These are phyloP conservation scores for Herpetospermum pedunculosum DNA, from an alignment of 306 rosid genomes.

Conservation along the genomic window DNA sequence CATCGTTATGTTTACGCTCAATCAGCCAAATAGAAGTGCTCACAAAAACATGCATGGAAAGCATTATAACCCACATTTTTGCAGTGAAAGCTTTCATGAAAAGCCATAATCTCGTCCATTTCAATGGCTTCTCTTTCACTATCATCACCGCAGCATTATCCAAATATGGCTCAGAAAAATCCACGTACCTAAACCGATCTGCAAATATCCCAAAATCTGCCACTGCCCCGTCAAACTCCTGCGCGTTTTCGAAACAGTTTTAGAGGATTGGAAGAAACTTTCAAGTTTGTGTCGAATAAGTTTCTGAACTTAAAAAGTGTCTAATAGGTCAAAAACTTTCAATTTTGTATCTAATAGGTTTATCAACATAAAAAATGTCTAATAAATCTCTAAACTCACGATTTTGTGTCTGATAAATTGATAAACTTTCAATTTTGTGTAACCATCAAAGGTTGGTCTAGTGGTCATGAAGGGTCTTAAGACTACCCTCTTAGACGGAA, in stretches of 20 bases:
- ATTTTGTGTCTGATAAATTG: no score
- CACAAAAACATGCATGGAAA: conserved; percentile 27
- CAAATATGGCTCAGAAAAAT: conserved; percentile 40
- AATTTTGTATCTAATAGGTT: no score
- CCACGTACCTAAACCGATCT: conserved; percentile 27
- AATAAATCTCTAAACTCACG: no score
- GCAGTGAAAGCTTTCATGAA: conserved; percentile 32
- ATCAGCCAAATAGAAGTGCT: conserved; percentile 43
- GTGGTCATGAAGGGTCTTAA: no score
- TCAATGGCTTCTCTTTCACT: conserved; percentile 21
- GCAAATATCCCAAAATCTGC: conserved; percentile 45
- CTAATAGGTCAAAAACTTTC: no score
- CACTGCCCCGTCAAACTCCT: conserved; percentile 23
- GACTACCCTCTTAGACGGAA: no score
- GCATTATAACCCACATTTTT: conserved; percentile 36
- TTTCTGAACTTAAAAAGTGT: no score
- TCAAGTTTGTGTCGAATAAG: no score
- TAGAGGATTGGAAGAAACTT: no score
- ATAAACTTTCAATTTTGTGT: no score
- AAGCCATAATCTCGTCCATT: conserved; percentile 24
- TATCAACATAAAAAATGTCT: no score
- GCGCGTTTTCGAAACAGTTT: background rate
- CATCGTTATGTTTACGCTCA: conserved; percentile 24
- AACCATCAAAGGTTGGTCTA: no score
- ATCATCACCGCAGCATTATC: conserved; percentile 37